Evolutionary conservation across 2,329 filamentous ascomycete genomes (phyloP).

Genomic region (Fusarium luffae): DNA sequence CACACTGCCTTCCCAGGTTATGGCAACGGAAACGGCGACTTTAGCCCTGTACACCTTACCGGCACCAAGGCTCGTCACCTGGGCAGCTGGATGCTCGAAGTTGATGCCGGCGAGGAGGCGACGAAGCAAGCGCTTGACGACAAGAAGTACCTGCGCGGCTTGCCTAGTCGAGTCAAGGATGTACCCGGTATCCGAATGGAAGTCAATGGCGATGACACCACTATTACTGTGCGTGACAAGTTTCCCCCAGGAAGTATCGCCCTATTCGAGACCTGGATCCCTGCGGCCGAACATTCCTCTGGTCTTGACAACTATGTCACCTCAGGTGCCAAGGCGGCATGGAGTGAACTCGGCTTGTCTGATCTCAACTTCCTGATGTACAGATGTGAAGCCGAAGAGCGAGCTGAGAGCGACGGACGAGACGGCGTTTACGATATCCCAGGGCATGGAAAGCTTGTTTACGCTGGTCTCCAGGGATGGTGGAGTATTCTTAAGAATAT

Average conservation of each 20-base stretch:
- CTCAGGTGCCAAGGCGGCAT: conserved; percentile 81
- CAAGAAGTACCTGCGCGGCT: conserved; percentile 76
- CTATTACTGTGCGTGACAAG: conserved; percentile 81
- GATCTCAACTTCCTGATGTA: conserved; percentile 95
- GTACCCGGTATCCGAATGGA: conserved; percentile 80
- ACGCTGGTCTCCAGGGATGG: conserved; percentile 98
- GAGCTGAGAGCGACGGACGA: conserved; percentile 78
- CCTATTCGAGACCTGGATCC: conserved; percentile 96
- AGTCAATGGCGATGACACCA: conserved; percentile 76
- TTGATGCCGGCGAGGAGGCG: conserved; percentile 79
- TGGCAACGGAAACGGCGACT: conserved; percentile 82
- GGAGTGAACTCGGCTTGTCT: conserved; percentile 77
- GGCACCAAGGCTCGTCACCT: conserved; percentile 88
- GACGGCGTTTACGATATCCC: conserved; percentile 94
- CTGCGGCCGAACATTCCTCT: conserved; percentile 82
- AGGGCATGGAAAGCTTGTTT: conserved; percentile 84
- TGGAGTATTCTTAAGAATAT: conserved; percentile 91
- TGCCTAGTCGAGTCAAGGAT: conserved; percentile 84
- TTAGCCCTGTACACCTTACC: conserved; percentile 81
- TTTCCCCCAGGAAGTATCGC: conserved; percentile 96
- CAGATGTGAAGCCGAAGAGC: conserved; percentile 88
- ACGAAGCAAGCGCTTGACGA: conserved; percentile 74
- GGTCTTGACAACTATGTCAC: conserved; percentile 90
- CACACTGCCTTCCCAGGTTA: conserved; percentile 96
- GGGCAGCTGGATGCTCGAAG: conserved; percentile 92